phyloP scores from a whole-genome alignment of 2,329 filamentous ascomycete species.

The Botryotinia convoluta region DNA sequence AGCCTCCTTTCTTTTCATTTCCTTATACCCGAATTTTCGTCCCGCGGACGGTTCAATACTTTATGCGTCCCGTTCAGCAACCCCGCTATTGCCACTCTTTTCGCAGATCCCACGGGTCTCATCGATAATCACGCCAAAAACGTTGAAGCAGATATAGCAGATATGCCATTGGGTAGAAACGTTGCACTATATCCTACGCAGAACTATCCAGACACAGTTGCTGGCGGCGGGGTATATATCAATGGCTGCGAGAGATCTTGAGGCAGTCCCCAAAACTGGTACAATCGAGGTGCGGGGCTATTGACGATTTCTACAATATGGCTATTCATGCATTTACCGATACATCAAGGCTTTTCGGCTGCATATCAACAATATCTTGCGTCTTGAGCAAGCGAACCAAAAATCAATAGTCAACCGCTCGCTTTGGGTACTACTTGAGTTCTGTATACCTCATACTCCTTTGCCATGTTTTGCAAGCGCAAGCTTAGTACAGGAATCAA shows the following conservation, averaged over 20 bases:
- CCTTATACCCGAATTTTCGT: neutral
- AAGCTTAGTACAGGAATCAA: neutral
- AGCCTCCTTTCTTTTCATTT: neutral
- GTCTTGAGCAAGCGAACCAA: neutral
- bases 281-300: neutral
- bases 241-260: neutral
- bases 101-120: neutral
- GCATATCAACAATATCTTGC: neutral
- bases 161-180: neutral
- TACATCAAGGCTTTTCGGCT: neutral
- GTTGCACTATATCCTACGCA: neutral
- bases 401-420: neutral
- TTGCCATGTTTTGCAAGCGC: constrained; percentile 1
- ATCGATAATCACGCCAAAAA: neutral
- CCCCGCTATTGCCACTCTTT: neutral
- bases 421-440: neutral
- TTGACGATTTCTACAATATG: neutral
- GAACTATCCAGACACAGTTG: neutral
- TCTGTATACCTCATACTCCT: neutral
- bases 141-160: neutral
- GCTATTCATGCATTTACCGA: neutral
- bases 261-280: neutral
- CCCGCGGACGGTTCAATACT: neutral
- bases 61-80: neutral
- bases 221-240: neutral